Conservation (phyloP, 768 basidiomycete species). For the Lactarius hatsudake region DNA sequence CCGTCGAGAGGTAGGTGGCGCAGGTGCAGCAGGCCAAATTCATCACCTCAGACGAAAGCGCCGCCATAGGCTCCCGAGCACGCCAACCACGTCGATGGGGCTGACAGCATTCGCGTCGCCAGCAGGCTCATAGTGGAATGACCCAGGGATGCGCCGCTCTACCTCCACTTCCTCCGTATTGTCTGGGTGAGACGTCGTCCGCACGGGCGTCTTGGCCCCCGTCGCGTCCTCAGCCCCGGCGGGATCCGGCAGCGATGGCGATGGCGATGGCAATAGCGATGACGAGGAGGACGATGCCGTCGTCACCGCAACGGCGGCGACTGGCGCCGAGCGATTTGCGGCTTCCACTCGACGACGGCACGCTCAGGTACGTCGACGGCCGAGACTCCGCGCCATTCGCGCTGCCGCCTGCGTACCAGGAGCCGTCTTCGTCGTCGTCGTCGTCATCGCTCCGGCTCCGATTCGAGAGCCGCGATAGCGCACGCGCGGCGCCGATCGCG, state of each 20-base stretch:
- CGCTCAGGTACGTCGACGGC: neutral
- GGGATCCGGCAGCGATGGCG: neutral
- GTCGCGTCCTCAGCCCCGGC: neutral
- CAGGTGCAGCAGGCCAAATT: neutral
- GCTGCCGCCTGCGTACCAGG: neutral
- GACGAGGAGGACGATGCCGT: neutral
- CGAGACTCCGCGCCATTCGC: neutral
- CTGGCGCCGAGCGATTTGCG: neutral
- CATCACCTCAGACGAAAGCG: constrained; percentile 15
- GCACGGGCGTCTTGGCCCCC: neutral
- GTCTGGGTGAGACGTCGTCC: neutral
- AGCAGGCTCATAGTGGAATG: constrained; percentile 6
- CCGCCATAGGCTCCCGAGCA: constrained; percentile 18
- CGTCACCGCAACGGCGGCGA: too few species aligned
- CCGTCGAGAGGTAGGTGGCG: too few species aligned
- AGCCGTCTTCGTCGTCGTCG: neutral
- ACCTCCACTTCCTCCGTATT: neutral
- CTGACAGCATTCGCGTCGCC: neutral
- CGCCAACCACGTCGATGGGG: neutral
- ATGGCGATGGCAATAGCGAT: neutral
- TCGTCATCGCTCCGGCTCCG: neutral
- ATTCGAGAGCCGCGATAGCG: constrained; percentile 1
- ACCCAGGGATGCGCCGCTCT: constrained; percentile 20
- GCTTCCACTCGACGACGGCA: neutral
- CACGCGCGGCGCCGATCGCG: constrained; percentile 57